These are phyloP conservation scores for Melaleuca quinquenervia DNA, from an alignment of 345 rosid species.

Conservation along the genomic window DNA sequence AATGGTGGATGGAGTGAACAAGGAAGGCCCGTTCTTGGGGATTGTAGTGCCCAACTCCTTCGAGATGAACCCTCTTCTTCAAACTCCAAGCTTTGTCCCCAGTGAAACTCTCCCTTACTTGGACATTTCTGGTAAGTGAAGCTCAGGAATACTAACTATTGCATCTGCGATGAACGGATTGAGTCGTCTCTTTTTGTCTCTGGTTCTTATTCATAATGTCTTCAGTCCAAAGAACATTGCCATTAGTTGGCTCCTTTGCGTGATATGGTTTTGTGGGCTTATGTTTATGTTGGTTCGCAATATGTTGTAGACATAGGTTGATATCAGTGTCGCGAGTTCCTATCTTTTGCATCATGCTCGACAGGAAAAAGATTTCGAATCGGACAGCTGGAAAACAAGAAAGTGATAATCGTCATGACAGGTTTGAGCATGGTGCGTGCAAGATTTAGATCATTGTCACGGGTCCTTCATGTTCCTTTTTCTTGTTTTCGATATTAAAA, in stretches of 20 bases:
- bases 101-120: conserved; percentile 22
- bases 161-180: background rate
- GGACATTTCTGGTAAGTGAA: conserved; percentile 41
- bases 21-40: conserved; percentile 50
- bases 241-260: background rate
- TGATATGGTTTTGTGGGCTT: background rate
- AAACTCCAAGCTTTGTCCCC: conserved; percentile 34
- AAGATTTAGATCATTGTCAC: background rate
- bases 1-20: conserved; percentile 22
- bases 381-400: conserved; percentile 27
- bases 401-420: conserved; percentile 49
- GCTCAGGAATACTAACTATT: background rate
- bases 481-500: background rate
- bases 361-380: conserved; percentile 59
- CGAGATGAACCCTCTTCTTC: conserved; percentile 77
- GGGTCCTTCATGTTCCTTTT: background rate
- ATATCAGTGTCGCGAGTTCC: background rate
- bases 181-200: background rate
- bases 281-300: background rate
- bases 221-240: background rate
- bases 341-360: background rate
- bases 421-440: conserved; percentile 56
- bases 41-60: conserved; percentile 59
- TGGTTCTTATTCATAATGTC: background rate
- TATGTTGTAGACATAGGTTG: background rate